Conservation (phyloP, 2,329 filamentous ascomycete species). For the Podosphaera xanthii region DNA sequence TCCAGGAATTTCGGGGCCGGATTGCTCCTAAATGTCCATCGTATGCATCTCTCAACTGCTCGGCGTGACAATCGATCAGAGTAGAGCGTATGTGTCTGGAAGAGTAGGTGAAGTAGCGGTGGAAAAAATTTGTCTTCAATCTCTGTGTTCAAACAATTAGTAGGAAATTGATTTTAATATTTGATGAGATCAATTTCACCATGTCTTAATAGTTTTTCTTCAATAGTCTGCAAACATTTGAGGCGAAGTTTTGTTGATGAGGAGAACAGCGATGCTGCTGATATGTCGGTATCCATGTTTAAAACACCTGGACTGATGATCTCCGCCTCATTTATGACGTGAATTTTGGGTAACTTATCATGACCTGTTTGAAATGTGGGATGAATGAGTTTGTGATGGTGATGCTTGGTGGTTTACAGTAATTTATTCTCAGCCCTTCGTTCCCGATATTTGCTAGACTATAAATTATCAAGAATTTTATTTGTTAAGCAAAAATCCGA, state of each 20-base stretch:
- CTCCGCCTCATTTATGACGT: slow-evolving; percentile 27
- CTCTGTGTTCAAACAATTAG: neutral
- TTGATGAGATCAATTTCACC: slow-evolving; percentile 20
- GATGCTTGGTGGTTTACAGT: neutral
- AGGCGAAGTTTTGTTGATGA: slow-evolving; percentile 37
- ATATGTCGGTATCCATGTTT: slow-evolving; percentile 29
- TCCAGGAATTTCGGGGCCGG: slow-evolving; percentile 33
- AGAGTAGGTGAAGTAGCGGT: slow-evolving; percentile 45
- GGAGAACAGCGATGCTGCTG: slow-evolving; percentile 29
- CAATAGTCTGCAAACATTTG: slow-evolving; percentile 28
- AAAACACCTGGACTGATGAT: slow-evolving; percentile 21
- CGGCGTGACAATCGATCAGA: slow-evolving; percentile 63
- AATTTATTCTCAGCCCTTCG: neutral
- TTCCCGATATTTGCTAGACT: neutral
- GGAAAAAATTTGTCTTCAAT: neutral
- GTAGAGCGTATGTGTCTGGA: slow-evolving; percentile 74
- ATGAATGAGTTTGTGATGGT: neutral
- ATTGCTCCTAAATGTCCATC: slow-evolving; percentile 36
- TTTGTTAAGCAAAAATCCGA: neutral
- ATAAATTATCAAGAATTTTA: slow-evolving; percentile 3
- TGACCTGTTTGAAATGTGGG: slow-evolving; percentile 7
- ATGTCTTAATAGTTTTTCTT: slow-evolving; percentile 31
- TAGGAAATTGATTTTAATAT: neutral
- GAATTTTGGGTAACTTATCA: slow-evolving; percentile 14
- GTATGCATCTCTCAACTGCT: slow-evolving; percentile 62